These are phyloP conservation scores for Bryoglossum gracile DNA, from an alignment of 495 filamentous ascomycete genomes.

Conservation along the genomic window DNA sequence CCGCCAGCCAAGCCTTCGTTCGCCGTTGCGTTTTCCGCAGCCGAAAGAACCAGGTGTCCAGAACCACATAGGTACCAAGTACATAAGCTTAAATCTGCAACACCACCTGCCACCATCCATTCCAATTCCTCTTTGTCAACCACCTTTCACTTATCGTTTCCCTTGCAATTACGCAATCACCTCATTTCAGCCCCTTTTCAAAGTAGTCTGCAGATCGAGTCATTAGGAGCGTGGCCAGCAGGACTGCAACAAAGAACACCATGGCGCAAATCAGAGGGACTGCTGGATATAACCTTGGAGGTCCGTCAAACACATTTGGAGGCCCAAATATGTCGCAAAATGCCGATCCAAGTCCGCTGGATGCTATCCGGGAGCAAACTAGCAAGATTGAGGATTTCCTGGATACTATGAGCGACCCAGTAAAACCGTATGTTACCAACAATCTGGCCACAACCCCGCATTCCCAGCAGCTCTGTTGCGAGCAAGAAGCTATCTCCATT, in stretches of 20 bases:
- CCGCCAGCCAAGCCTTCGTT: too few relatives aligned
- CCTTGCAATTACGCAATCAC: background rate
- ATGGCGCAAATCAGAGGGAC: conserved; percentile 98
- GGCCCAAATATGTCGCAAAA: conserved; percentile 53
- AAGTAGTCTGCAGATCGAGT: conserved; percentile 1
- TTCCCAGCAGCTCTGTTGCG: too few relatives aligned
- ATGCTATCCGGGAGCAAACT: conserved; percentile 86
- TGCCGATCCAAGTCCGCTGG: conserved; percentile 78
- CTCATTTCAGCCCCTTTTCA: too few relatives aligned
- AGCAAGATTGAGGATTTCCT: conserved; percentile 96
- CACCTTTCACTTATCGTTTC: background rate
- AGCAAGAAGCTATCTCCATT: too few relatives aligned
- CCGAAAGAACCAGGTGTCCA: background rate
- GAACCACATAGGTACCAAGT: too few relatives aligned
- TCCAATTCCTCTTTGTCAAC: background rate
- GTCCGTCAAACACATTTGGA: conserved; percentile 66
- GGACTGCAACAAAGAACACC: conserved; percentile 15
- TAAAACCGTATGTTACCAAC: conserved; percentile 77
- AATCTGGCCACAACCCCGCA: background rate
- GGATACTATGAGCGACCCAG: conserved; percentile 79
- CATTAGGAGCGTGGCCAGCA: conserved; percentile 18
- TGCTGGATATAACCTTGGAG: conserved; percentile 88
- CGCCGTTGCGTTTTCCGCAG: too few relatives aligned
- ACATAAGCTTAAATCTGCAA: background rate
- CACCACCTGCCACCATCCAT: background rate